A percentile compares a stretch with the other conserved stretches of the same genome.
These are phyloP conservation scores for Petunia hybrid DNA, from an alignment of 305 asterid genomes.

Conservation along the genomic window DNA sequence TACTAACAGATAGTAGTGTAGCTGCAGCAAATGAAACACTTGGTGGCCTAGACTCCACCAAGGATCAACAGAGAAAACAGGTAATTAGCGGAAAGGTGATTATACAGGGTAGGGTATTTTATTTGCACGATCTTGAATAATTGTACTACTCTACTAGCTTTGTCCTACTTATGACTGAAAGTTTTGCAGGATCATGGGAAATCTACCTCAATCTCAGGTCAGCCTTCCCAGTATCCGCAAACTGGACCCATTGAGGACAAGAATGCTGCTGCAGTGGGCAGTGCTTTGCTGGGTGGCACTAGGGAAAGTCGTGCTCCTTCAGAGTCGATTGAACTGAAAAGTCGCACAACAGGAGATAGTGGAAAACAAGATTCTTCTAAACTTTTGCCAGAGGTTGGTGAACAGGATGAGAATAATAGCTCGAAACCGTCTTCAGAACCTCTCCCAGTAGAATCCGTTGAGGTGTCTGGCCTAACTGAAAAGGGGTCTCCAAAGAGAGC, in stretches of 20 bases:
- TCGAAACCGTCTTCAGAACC: conserved; percentile 43
- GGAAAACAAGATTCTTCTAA: conserved; percentile 35
- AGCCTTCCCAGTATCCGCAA: conserved; percentile 50
- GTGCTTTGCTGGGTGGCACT: conserved; percentile 23
- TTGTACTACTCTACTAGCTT: not conserved
- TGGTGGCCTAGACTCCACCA: conserved; percentile 40
- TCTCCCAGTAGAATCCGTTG: conserved; percentile 44
- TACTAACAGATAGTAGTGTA: conserved; percentile 37
- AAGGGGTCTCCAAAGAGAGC: conserved; percentile 21
- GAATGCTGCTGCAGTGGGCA: conserved; percentile 38
- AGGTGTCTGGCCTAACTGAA: conserved; percentile 29
- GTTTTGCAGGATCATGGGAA: conserved; percentile 53
- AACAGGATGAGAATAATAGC: conserved; percentile 30
- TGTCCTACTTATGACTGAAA: conserved; percentile 33
- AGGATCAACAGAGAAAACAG: conserved; percentile 45
- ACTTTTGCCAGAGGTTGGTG: conserved; percentile 36
- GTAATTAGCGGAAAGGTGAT: conserved; percentile 38
- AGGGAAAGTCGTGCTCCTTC: conserved; percentile 40
- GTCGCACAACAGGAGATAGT: conserved; percentile 38
- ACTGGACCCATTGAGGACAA: conserved; percentile 44
- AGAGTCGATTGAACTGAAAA: conserved; percentile 39
- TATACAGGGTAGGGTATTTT: conserved; percentile 53
- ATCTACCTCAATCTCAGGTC: conserved; percentile 46
- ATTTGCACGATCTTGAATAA: conserved; percentile 30
- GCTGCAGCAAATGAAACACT: conserved; percentile 41